Conservation (phyloP, 129 eudicot species). For the Chrysanthemum makinoi region DNA sequence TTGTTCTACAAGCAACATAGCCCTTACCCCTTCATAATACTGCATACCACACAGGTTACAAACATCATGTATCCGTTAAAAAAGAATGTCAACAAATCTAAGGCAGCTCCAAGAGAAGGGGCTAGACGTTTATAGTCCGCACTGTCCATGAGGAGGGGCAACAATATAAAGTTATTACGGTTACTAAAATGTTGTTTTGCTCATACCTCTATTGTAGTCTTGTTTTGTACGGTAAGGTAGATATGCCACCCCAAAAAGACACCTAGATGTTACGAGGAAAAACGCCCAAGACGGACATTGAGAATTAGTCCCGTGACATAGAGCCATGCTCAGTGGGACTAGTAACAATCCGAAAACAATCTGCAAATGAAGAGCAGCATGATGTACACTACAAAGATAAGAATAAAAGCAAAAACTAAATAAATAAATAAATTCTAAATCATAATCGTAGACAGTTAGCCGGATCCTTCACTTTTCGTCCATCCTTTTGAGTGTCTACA, state of each 20-base stretch:
- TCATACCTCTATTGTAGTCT: constrained; percentile 87
- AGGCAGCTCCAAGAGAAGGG: not conserved
- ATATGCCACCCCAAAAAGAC: constrained; percentile 79
- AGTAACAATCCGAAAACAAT: constrained; percentile 62
- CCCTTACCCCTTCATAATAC: constrained; percentile 98
- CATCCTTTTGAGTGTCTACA: constrained; percentile 33
- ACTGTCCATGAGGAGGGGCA: too few relatives aligned
- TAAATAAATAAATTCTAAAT: not conserved
- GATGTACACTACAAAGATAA: not conserved
- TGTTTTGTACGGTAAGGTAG: constrained; percentile 68
- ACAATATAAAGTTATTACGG: too few relatives aligned
- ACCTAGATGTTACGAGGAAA: too few relatives aligned
- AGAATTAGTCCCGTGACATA: too few relatives aligned
- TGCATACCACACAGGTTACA: constrained; percentile 30
- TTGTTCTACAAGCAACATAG: constrained; percentile 88
- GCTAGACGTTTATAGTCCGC: too few relatives aligned
- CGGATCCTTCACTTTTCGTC: constrained; percentile 43
- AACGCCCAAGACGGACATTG: too few relatives aligned
- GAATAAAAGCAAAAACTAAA: not conserved
- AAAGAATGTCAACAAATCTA: not conserved
- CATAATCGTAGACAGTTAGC: constrained; percentile 61
- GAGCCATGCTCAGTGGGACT: constrained; percentile 55
- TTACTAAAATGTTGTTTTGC: too few relatives aligned
- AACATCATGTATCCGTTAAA: not conserved
- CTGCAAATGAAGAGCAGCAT: constrained; percentile 33